phyloP scores from a whole-genome alignment of 768 basidiomycete genomes.

The Lactarius evosmus region DNA sequence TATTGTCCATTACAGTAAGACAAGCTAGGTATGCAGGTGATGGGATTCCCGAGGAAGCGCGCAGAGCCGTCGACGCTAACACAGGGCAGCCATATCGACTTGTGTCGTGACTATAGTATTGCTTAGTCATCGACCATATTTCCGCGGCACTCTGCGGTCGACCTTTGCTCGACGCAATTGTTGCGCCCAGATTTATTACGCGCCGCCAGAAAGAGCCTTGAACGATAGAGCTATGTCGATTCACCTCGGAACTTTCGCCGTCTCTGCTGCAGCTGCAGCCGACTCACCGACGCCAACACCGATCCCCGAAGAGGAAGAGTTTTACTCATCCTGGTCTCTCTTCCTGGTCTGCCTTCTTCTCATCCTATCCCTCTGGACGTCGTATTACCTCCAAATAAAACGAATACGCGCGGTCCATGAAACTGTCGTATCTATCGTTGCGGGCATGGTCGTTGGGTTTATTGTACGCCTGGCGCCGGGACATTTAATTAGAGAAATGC shows the following conservation, averaged over 20 bases:
- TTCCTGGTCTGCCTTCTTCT: conserved; percentile 91
- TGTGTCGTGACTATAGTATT: no score
- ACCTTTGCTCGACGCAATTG: background rate
- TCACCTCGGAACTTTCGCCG: conserved; percentile 13
- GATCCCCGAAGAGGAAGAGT: conserved; percentile 70
- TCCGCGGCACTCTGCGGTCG: background rate
- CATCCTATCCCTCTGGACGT: conserved; percentile 91
- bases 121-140: background rate
- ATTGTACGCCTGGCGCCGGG: conserved; percentile 88
- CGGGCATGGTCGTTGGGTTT: conserved; percentile 94
- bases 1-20: no score
- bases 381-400: conserved; percentile 97
- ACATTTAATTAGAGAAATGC: conserved; percentile 94
- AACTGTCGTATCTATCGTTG: conserved; percentile 91
- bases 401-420: conserved; percentile 94
- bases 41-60: no score
- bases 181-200: background rate
- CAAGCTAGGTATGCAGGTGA: no score
- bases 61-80: no score
- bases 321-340: conserved; percentile 91
- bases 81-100: no score
- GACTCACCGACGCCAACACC: conserved; percentile 18
- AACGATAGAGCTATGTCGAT: conserved; percentile 18
- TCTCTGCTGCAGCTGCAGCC: conserved; percentile 16
- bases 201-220: background rate